These are phyloP conservation scores for Brassica rapa DNA, from an alignment of 345 rosid genomes.

Conservation along the genomic window DNA sequence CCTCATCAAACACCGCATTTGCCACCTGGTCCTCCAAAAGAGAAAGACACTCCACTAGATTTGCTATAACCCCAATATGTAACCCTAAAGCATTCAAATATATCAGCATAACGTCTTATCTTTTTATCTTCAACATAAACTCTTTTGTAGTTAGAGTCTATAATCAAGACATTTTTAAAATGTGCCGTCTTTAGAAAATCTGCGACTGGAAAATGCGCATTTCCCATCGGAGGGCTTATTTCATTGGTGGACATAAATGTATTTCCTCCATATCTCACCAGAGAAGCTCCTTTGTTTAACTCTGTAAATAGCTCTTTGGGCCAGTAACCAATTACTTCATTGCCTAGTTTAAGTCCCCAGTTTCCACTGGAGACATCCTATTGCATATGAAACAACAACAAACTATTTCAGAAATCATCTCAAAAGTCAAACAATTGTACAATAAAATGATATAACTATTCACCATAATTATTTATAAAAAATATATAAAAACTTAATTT, in stretches of 20 bases:
- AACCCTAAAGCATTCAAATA: not conserved
- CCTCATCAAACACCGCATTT: not conserved
- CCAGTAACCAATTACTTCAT: constrained; percentile 29
- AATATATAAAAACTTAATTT: not conserved
- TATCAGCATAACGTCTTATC: not conserved
- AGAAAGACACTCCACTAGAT: not conserved
- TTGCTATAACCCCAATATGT: not conserved
- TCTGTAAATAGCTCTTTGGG: constrained; percentile 21
- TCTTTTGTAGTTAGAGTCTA: not conserved
- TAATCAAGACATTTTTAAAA: not conserved
- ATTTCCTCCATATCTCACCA: constrained; percentile 28
- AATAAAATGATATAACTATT: not conserved
- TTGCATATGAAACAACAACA: not conserved
- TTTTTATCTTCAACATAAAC: not conserved
- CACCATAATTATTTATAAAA: not conserved
- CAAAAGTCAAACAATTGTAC: not conserved
- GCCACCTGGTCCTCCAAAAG: constrained; percentile 36
- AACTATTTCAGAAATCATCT: not conserved
- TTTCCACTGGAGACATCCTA: constrained; percentile 25
- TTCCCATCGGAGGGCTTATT: constrained; percentile 33
- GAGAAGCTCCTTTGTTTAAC: constrained; percentile 7
- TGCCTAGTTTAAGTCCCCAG: not conserved
- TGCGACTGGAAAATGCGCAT: constrained; percentile 3
- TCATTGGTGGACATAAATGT: not conserved
- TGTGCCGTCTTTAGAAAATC: not conserved